These are phyloP conservation scores for Daedaleopsis sinensis DNA, from an alignment of 768 basidiomycete species.

Conservation along the genomic window DNA sequence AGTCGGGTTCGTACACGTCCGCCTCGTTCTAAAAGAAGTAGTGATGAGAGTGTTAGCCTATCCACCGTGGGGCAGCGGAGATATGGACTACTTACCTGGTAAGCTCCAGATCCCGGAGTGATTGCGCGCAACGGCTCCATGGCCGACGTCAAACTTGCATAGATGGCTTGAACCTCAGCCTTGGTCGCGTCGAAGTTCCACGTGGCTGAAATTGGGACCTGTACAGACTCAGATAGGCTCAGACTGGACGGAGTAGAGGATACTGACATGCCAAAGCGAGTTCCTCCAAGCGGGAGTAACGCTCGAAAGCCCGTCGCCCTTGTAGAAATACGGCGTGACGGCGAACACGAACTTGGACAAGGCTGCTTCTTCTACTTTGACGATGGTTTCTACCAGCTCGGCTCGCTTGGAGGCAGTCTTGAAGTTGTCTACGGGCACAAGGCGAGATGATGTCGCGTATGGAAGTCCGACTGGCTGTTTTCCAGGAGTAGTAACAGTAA, in stretches of 20 bases:
- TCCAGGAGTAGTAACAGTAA: neutral
- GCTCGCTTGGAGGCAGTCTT: neutral
- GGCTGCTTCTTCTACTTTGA: neutral
- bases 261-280: slow-evolving; percentile 3
- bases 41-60: too few relatives aligned
- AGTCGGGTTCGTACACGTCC: slow-evolving; percentile 6
- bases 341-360: neutral
- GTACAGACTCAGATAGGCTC: too few relatives aligned
- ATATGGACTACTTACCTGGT: neutral
- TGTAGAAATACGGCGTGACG: slow-evolving; percentile 3
- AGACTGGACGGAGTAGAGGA: neutral
- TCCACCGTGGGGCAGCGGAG: neutral
- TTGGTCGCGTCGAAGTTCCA: slow-evolving; percentile 2
- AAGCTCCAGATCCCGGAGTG: slow-evolving; percentile 1
- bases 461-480: neutral
- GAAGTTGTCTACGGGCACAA: slow-evolving; percentile 5
- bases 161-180: neutral
- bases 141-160: neutral
- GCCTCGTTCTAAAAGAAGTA: neutral
- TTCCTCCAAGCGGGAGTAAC: slow-evolving; percentile 5
- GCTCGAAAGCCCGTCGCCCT: slow-evolving; percentile 3
- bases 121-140: neutral
- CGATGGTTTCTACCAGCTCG: neutral
- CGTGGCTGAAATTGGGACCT: neutral
- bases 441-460: neutral